These are phyloP conservation scores for Thraustochytrium striatum DNA, from an alignment of 352 stramenopile species.

Conservation along the genomic window DNA sequence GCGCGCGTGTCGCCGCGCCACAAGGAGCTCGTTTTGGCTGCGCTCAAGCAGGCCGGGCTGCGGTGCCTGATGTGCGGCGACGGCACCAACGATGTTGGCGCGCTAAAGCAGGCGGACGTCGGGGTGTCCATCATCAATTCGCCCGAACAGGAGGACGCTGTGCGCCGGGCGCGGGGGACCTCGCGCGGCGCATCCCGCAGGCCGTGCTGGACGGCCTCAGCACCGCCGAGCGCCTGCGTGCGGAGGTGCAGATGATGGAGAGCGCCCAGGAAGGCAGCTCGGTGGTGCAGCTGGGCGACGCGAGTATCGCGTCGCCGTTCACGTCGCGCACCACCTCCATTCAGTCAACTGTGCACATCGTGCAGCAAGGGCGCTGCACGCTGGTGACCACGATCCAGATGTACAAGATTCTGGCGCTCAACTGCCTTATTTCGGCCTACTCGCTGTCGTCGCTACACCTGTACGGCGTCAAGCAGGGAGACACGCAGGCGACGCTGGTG, in stretches of 20 bases:
- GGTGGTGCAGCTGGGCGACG: slow-evolving; percentile 97
- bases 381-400: slow-evolving; percentile 98
- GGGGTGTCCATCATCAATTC: slow-evolving; percentile 87
- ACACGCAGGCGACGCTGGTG: slow-evolving; percentile 83
- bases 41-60: slow-evolving; percentile 83
- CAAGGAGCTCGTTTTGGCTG: slow-evolving; percentile 91
- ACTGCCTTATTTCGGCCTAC: slow-evolving; percentile 72
- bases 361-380: slow-evolving; percentile 95
- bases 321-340: slow-evolving; percentile 84
- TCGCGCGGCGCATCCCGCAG: slow-evolving; percentile 10
- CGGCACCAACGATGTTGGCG: slow-evolving; percentile 94
- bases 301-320: slow-evolving; percentile 97
- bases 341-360: slow-evolving; percentile 87
- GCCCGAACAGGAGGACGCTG: slow-evolving; percentile 66
- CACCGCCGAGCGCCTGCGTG: slow-evolving; percentile 22
- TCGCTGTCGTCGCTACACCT: slow-evolving; percentile 96
- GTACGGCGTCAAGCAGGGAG: slow-evolving; percentile 97
- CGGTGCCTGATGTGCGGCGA: slow-evolving; percentile 96
- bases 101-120: slow-evolving; percentile 86
- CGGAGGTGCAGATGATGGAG: slow-evolving; percentile 34
- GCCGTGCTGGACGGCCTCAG: slow-evolving; percentile 17
- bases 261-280: slow-evolving; percentile 62
- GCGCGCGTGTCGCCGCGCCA: slow-evolving; percentile 90
- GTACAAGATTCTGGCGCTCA: slow-evolving; percentile 97
- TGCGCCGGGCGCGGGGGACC: slow-evolving; percentile 53